Evolutionary conservation across 1,284 basidiomycete genomes (phyloP).

Genomic region (Laetiporus sulphureus): DNA sequence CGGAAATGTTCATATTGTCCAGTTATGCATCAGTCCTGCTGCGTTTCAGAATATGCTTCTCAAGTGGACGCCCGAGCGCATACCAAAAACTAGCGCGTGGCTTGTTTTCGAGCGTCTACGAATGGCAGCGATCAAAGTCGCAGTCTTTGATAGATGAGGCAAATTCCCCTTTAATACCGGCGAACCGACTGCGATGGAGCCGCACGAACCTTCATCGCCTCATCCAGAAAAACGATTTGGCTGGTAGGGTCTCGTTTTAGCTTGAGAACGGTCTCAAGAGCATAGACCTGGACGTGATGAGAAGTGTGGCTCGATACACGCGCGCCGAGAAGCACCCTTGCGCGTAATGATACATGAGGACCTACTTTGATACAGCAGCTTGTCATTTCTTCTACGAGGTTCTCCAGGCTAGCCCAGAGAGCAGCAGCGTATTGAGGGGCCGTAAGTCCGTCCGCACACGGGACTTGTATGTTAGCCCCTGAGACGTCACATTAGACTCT

Average conservation of each 20-base stretch:
- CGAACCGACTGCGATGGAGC: too few species aligned
- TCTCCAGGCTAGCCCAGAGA: conserved; percentile 80
- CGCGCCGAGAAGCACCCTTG: too few species aligned
- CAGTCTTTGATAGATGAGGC: conserved; percentile 22
- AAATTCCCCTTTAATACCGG: too few species aligned
- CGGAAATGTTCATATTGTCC: too few species aligned
- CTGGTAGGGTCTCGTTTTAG: conserved; percentile 80
- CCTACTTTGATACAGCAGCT: conserved; percentile 84
- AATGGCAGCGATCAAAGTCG: too few species aligned
- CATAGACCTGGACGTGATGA: conserved; percentile 64
- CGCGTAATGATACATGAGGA: too few species aligned
- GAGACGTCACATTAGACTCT: conserved; percentile 37
- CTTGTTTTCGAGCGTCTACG: conserved; percentile 81
- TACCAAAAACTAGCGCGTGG: conserved; percentile 92
- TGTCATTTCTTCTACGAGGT: conserved; percentile 83
- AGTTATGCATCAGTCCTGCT: too few species aligned
- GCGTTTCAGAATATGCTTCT: too few species aligned
- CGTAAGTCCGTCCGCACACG: conserved; percentile 77
- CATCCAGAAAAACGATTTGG: conserved; percentile 80
- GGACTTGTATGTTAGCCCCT: conserved; percentile 61
- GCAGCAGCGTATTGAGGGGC: conserved; percentile 77
- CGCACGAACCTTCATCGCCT: conserved; percentile 91
- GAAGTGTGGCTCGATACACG: not conserved
- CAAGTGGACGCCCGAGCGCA: conserved; percentile 71
- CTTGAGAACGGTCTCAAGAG: conserved; percentile 87